phyloP scores from a whole-genome alignment of 2,329 filamentous ascomycete genomes.

The Phyllosticta citriasiana region DNA sequence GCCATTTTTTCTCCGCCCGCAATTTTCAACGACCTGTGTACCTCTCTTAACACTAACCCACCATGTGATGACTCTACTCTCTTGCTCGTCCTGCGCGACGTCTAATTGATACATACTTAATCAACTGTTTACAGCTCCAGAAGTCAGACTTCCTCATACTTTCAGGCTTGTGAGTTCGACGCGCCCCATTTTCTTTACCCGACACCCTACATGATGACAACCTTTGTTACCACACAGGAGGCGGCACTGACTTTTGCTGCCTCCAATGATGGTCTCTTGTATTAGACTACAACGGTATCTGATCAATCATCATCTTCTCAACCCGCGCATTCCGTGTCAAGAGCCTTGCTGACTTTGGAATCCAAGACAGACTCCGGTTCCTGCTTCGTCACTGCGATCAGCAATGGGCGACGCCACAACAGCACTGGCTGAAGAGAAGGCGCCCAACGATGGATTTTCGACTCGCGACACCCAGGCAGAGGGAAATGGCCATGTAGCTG shows the following conservation, averaged over 20 bases:
- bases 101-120: background rate
- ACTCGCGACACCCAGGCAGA: background rate
- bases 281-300: conserved; percentile 32
- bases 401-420: conserved; percentile 1
- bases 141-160: background rate
- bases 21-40: background rate
- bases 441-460: background rate
- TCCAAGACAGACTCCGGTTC: background rate
- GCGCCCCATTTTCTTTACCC: background rate
- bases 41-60: background rate
- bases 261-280: conserved; percentile 24
- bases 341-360: background rate
- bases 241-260: conserved; percentile 17
- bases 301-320: conserved; percentile 12
- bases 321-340: background rate
- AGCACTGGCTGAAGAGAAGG: background rate
- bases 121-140: background rate
- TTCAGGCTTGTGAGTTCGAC: conserved; percentile 6
- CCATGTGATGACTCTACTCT: conserved; percentile 1
- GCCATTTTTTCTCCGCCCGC: conserved; percentile 4
- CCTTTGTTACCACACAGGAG: conserved; percentile 11
- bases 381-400: background rate
- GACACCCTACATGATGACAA: conserved; percentile 12
- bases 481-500: background rate
- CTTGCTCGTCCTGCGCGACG: background rate